Percentiles rank a stretch among this genome's conserved stretches.
These are phyloP conservation scores for Aureobasidium sp. DNA, from an alignment of 2,329 filamentous ascomycete genomes.

Conservation along the genomic window DNA sequence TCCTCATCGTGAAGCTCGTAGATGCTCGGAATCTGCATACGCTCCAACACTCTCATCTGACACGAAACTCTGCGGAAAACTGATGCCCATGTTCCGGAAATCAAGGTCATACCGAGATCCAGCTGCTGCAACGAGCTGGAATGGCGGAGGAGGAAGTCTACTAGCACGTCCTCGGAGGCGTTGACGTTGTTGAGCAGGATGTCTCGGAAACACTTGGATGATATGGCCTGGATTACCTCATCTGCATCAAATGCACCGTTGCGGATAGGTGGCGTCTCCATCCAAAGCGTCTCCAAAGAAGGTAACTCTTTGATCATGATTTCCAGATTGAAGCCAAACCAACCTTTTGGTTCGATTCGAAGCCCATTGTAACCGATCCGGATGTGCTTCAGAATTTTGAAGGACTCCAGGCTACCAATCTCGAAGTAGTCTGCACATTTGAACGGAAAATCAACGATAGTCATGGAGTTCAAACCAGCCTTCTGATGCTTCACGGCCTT, in stretches of 20 bases:
- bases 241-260: background rate
- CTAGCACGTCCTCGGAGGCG: background rate
- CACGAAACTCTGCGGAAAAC: background rate
- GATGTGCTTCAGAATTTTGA: background rate
- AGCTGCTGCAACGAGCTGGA: background rate
- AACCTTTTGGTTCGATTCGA: background rate
- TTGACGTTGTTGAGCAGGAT: background rate
- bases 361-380: background rate
- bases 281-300: background rate
- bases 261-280: background rate
- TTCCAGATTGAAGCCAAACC: background rate
- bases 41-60: background rate
- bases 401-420: background rate
- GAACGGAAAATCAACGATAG: background rate
- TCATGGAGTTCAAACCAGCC: background rate
- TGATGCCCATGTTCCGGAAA: background rate
- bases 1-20: background rate
- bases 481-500: background rate
- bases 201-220: background rate
- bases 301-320: background rate
- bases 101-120: background rate
- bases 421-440: background rate
- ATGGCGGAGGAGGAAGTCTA: background rate
- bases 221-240: background rate
- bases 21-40: background rate